Evolutionary conservation across 352 stramenopile genomes (phyloP).

Genomic region (Elongisporangium anandrum): DNA sequence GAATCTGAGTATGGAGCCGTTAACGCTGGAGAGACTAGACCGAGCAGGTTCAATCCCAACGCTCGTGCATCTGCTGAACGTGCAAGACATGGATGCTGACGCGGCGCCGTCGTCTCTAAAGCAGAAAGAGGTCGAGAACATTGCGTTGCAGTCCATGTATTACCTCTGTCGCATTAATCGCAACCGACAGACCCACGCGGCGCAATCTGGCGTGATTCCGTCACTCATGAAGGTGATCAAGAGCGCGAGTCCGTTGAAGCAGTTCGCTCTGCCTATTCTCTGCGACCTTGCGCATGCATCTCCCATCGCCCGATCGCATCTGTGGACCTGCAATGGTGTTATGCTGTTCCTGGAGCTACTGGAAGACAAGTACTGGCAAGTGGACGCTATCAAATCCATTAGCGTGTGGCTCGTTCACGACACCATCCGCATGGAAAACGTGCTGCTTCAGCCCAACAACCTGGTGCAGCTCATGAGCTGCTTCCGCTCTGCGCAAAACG

Average conservation of each 20-base stretch:
- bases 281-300: slow-evolving; percentile 91
- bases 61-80: slow-evolving; percentile 75
- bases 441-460: slow-evolving; percentile 59
- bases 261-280: slow-evolving; percentile 90
- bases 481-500: slow-evolving; percentile 63
- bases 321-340: slow-evolving; percentile 82
- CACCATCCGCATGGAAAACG: slow-evolving; percentile 79
- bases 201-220: slow-evolving; percentile 87
- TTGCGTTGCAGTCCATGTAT: slow-evolving; percentile 90
- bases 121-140: slow-evolving; percentile 86
- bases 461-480: slow-evolving; percentile 68
- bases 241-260: slow-evolving; percentile 84
- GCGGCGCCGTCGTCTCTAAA: slow-evolving; percentile 24
- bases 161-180: slow-evolving; percentile 92
- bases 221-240: slow-evolving; percentile 85
- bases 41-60: slow-evolving; percentile 83
- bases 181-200: slow-evolving; percentile 86
- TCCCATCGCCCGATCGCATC: slow-evolving; percentile 65
- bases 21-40: slow-evolving; percentile 87
- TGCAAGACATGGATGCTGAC: slow-evolving; percentile 20
- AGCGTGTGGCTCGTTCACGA: slow-evolving; percentile 84
- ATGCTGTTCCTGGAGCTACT: slow-evolving; percentile 86
- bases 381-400: slow-evolving; percentile 87
- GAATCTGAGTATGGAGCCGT: slow-evolving; percentile 90
- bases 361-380: slow-evolving; percentile 88